A percentile compares a stretch with the other conserved stretches of the same genome.
Conservation (phyloP, 202 grass and related monocot genomes). For the Digitaria exilis region DNA sequence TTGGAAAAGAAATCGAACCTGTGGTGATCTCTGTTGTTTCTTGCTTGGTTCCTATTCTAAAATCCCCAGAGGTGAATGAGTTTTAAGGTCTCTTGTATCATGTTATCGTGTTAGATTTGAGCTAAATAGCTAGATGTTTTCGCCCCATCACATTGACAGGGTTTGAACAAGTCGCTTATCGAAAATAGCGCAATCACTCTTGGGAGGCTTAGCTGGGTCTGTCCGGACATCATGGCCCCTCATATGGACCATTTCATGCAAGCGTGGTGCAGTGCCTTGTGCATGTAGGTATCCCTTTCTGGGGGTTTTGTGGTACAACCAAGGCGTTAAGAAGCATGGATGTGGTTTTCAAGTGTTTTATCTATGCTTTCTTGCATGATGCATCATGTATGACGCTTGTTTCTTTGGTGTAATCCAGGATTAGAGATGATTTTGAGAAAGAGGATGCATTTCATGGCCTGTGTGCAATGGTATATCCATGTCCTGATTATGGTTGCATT, state of each 20-base stretch:
- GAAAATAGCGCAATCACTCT: conserved; percentile 98
- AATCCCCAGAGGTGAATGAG: conserved; percentile 68
- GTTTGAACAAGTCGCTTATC: conserved; percentile 86
- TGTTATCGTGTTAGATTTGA: conserved; percentile 27
- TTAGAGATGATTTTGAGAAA: conserved; percentile 99
- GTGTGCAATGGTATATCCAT: conserved; percentile 76
- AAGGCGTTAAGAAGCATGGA: neutral
- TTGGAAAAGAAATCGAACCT: conserved; percentile 85
- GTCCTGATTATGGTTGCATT: neutral
- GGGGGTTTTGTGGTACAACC: neutral
- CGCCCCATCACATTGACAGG: conserved; percentile 40
- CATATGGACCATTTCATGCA: conserved; percentile 97
- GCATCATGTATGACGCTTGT: conserved; percentile 10
- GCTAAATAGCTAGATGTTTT: conserved; percentile 16
- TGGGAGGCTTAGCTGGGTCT: conserved; percentile 97
- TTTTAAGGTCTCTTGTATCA: neutral
- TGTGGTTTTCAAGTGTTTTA: conserved; percentile 4
- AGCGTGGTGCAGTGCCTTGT: conserved; percentile 85
- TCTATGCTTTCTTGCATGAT: conserved; percentile 13
- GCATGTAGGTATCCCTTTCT: conserved; percentile 65
- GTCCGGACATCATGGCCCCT: conserved; percentile 89
- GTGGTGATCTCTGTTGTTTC: conserved; percentile 81
- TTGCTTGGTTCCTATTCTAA: conserved; percentile 75
- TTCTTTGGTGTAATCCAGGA: conserved; percentile 54
- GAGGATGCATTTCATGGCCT: conserved; percentile 95